A percentile compares a stretch with the other conserved stretches of the same genome.
Evolutionary conservation across 345 rosid genomes (phyloP).

Genomic region (Syzygium aqueum): DNA sequence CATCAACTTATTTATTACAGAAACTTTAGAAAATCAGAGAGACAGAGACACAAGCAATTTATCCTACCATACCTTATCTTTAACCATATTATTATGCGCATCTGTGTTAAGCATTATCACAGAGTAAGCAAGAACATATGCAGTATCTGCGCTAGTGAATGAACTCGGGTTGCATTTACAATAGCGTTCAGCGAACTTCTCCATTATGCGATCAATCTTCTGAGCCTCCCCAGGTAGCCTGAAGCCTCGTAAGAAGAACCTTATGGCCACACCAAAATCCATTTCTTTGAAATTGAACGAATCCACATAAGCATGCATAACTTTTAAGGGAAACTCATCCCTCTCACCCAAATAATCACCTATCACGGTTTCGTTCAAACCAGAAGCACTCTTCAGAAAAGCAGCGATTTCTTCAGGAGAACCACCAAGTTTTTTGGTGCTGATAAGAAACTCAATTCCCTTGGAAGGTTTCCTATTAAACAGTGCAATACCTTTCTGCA

Average conservation of each 20-base stretch:
- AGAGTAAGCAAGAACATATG: slow-evolving; percentile 92
- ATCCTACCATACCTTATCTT: slow-evolving; percentile 70
- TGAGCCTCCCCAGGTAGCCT: slow-evolving; percentile 98
- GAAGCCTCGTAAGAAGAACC: slow-evolving; percentile 87
- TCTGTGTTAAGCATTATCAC: slow-evolving; percentile 97
- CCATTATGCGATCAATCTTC: slow-evolving; percentile 97
- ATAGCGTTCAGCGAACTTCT: slow-evolving; percentile 95
- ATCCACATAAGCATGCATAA: slow-evolving; percentile 97
- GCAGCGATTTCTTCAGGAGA: slow-evolving; percentile 79
- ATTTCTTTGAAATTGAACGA: slow-evolving; percentile 76
- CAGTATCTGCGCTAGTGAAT: slow-evolving; percentile 93
- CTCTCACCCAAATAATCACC: slow-evolving; percentile 98
- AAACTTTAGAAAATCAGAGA: not conserved
- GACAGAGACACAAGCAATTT: not conserved
- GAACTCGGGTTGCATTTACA: slow-evolving; percentile 90
- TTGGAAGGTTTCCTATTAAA: slow-evolving; percentile 87
- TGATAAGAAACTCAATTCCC: slow-evolving; percentile 81
- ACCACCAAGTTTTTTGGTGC: slow-evolving; percentile 58
- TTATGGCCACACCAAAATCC: slow-evolving; percentile 83
- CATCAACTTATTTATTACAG: not conserved
- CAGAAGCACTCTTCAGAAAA: slow-evolving; percentile 61
- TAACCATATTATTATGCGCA: slow-evolving; percentile 94
- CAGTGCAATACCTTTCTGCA: slow-evolving; percentile 87
- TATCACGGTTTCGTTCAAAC: slow-evolving; percentile 73
- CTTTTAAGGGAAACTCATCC: slow-evolving; percentile 81